These are phyloP conservation scores for Picochlorum sp. DNA, from an alignment of 139 green algal species.

Conservation along the genomic window DNA sequence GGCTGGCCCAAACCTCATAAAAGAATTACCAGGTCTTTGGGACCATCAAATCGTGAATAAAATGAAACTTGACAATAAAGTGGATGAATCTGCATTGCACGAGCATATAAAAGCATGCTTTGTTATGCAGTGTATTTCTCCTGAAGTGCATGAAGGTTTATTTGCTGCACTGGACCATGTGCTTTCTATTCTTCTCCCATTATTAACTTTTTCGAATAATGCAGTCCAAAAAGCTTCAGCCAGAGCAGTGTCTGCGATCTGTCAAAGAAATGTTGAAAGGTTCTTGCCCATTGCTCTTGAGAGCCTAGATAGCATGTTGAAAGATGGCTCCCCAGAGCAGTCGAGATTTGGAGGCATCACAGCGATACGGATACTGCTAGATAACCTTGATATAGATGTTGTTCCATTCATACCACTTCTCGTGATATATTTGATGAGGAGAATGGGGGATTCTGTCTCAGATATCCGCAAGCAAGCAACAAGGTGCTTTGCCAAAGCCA, in stretches of 20 bases:
- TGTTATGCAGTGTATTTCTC: background rate
- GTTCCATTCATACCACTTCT: constrained; percentile 73
- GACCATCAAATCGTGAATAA: background rate
- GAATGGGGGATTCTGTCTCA: constrained; percentile 70
- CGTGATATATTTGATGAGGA: constrained; percentile 77
- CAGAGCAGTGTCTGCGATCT: constrained; percentile 28
- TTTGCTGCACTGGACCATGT: constrained; percentile 17
- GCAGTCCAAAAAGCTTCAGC: constrained; percentile 42
- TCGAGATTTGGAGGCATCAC: constrained; percentile 18
- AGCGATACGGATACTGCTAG: constrained; percentile 11
- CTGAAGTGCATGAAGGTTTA: constrained; percentile 13
- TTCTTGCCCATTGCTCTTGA: constrained; percentile 54
- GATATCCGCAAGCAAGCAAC: constrained; percentile 51
- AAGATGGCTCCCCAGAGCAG: constrained; percentile 2
- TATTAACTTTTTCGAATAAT: constrained; percentile 28
- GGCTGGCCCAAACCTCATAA: background rate
- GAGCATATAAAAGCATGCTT: constrained; percentile 13
- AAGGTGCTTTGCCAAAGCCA: constrained; percentile 67
- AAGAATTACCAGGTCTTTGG: background rate
- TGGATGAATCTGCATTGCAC: background rate
- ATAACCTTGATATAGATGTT: constrained; percentile 51
- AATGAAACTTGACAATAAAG: background rate
- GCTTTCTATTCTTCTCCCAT: constrained; percentile 41
- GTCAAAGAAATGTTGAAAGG: constrained; percentile 16
- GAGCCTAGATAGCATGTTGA: constrained; percentile 27